These are phyloP conservation scores for Diaporthe vexans DNA, from an alignment of 2,329 filamentous ascomycete species.

Conservation along the genomic window DNA sequence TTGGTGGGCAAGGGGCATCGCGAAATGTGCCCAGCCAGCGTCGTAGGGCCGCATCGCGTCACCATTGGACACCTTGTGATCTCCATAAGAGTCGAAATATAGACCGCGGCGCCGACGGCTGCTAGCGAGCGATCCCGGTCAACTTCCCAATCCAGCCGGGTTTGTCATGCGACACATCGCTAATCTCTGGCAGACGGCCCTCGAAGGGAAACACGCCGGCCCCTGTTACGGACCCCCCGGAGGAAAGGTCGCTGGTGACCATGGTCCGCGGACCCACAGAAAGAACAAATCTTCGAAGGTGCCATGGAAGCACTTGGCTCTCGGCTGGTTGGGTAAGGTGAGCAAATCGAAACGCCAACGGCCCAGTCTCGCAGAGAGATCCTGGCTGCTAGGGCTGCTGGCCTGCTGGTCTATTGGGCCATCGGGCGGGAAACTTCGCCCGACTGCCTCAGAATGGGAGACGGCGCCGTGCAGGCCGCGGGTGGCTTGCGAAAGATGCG, in stretches of 20 bases:
- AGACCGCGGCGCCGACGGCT: conserved; percentile 51
- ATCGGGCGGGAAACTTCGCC: conserved; percentile 39
- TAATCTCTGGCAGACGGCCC: conserved; percentile 14
- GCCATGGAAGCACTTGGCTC: conserved; percentile 46
- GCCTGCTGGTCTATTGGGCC: conserved; percentile 14
- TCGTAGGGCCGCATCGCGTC: conserved; percentile 48
- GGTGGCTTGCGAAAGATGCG: conserved; percentile 26
- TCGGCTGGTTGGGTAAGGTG: conserved; percentile 41
- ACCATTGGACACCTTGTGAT: conserved; percentile 50
- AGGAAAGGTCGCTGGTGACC: conserved; percentile 36
- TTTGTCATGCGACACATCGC: conserved; percentile 58
- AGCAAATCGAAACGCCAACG: conserved; percentile 37
- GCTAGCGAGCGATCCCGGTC: conserved; percentile 48
- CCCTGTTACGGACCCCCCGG: conserved; percentile 50
- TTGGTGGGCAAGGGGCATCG: conserved; percentile 34
- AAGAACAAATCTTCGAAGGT: conserved; percentile 60
- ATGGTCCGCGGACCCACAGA: conserved; percentile 52
- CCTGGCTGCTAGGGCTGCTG: conserved; percentile 17
- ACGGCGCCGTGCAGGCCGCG: conserved; percentile 24
- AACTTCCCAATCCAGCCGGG: conserved; percentile 60
- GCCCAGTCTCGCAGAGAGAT: conserved; percentile 12
- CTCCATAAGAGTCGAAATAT: conserved; percentile 56
- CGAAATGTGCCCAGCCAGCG: conserved; percentile 26
- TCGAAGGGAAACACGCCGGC: conserved; percentile 43
- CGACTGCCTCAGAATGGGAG: conserved; percentile 35